A percentile compares a stretch with the other conserved stretches of the same genome.
phyloP scores from a whole-genome alignment of 768 basidiomycete species.

The Suillus cothurnatus region DNA sequence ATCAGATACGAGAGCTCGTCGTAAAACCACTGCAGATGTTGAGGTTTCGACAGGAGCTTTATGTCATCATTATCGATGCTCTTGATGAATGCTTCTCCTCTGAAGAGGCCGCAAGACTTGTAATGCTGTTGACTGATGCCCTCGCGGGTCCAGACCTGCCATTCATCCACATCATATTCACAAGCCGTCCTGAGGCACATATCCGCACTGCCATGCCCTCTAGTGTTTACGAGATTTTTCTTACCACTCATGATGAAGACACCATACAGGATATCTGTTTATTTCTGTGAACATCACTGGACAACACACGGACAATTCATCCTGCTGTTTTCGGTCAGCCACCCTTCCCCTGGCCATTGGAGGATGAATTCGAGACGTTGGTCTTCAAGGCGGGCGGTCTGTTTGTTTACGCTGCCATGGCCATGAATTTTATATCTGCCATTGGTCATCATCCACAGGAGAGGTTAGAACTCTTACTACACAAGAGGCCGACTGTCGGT shows the following conservation, averaged over 20 bases:
- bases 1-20: conserved; percentile 19
- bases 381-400: conserved; percentile 14
- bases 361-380: conserved; percentile 16
- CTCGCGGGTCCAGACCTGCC: conserved; percentile 8
- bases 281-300: conserved; percentile 17
- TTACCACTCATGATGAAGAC: conserved; percentile 13
- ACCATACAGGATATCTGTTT: conserved; percentile 17
- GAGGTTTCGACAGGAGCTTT: conserved; percentile 4
- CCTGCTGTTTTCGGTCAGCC: conserved; percentile 2
- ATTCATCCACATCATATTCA: neutral
- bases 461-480: neutral
- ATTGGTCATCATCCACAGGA: neutral
- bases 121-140: neutral
- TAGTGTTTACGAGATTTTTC: neutral
- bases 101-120: conserved; percentile 12
- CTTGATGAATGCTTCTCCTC: conserved; percentile 15
- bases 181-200: neutral
- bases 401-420: conserved; percentile 22
- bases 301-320: conserved; percentile 11
- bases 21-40: conserved; percentile 15
- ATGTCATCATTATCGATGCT: conserved; percentile 8
- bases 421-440: conserved; percentile 18
- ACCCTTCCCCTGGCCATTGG: conserved; percentile 19
- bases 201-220: conserved; percentile 7
- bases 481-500: neutral